Percentiles rank a stretch among this genome's conserved stretches.
Conservation (phyloP, 2,329 filamentous ascomycete species). For the Trematosphaeria pertusa region DNA sequence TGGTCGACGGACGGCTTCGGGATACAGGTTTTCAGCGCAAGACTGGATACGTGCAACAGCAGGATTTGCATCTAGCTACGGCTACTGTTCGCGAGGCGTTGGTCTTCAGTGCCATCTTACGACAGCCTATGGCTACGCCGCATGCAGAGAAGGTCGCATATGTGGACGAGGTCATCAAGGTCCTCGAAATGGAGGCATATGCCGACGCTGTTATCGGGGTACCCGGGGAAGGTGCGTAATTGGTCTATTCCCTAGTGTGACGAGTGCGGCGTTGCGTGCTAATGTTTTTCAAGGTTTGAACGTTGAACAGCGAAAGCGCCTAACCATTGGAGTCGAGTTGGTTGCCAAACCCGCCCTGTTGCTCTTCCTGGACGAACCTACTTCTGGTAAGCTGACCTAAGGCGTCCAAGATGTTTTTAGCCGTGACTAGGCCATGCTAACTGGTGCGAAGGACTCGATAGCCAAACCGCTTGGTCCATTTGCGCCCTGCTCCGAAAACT, state of each 20-base stretch:
- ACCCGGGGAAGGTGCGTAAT: not conserved
- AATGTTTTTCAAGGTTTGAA: no score
- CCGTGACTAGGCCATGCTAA: not conserved
- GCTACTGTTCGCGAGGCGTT: slow-evolving; percentile 73
- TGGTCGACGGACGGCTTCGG: slow-evolving; percentile 70
- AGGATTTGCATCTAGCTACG: slow-evolving; percentile 65
- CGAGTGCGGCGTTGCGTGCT: no score
- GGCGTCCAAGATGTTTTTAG: not conserved
- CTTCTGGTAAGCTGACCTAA: slow-evolving; percentile 60
- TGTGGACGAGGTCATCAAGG: no score
- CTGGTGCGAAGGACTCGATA: slow-evolving; percentile 65
- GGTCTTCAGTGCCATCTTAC: slow-evolving; percentile 82
- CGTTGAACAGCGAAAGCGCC: slow-evolving; percentile 68
- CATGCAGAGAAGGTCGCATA: no score
- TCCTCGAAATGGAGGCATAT: no score
- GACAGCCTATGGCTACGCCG: no score
- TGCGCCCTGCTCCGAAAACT: slow-evolving; percentile 83
- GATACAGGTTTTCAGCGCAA: slow-evolving; percentile 78
- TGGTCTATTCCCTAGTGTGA: no score
- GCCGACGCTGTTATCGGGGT: no score
- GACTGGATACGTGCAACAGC: slow-evolving; percentile 63
- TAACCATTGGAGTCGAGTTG: slow-evolving; percentile 89
- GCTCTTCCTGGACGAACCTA: slow-evolving; percentile 83
- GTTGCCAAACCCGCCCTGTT: slow-evolving; percentile 85
- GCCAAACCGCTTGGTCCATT: slow-evolving; percentile 90